Evolutionary conservation across 306 rosid species (phyloP), one percentile per base, ranked within the genome.

Genomic region (Quercus bicolor): DNA sequence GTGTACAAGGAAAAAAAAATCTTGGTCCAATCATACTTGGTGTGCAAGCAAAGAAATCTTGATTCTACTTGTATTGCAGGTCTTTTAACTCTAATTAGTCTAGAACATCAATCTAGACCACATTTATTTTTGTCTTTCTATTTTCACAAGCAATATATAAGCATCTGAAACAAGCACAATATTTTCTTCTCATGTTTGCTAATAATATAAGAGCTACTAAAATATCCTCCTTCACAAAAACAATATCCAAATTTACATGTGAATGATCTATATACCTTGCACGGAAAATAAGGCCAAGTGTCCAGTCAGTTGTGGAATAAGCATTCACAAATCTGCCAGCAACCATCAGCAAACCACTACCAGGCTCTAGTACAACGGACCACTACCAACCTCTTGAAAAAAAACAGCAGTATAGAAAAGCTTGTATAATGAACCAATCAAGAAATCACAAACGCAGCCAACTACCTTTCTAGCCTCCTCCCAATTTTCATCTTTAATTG

Each of bases 321-420:
- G 80, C 88, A 60, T 89, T 91, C 73, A 91, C 87, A 86, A 91
- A 91, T 79, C 96, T 91, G 78, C 96, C 93, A 2, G 91, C 91
- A 71, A 87, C 96, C 85, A 89, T 87, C 93, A 84, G 86, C 68
- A 73, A 59, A 55, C 23, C 70, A 1, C 43, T 52, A 76, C 26
- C 26, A 77, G 1, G 26, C 57, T 56, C 52, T 29, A 15, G 45
- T 64, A 45, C 15, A 45, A 45, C 15, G 3, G 15, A 45, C 53
- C 15, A 45, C 13, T 45, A 45, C 70, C 31, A 14, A 31, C n/a
- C 70, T 13, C 43, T 64, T 16, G 5, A 29, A 64, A 16, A 13
- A 34, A 11, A 40, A 33, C 0, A 1, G 7, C 37, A 48, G 16
- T 18, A 31, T 56, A 5, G 57, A 33, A 45, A 48, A 45, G 29